Evolutionary conservation across 2,329 filamentous ascomycete species (phyloP).

Genomic region (Elsinoe arachidis): DNA sequence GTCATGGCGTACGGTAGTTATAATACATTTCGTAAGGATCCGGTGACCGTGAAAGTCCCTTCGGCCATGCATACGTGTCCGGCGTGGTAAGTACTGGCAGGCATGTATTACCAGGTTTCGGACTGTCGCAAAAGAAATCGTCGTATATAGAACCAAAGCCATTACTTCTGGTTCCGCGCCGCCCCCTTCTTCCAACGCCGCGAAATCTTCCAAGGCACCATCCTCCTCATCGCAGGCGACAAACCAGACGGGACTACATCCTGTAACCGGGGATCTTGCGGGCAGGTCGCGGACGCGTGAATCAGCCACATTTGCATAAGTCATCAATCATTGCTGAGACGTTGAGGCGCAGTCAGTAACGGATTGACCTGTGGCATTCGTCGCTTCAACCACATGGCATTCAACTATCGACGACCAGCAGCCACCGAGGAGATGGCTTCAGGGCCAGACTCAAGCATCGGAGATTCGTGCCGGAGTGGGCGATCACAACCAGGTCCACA

Average conservation of each 20-base stretch:
- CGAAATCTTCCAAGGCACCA: conserved; percentile 58
- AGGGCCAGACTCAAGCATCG: too few species aligned
- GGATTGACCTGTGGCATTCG: neutral
- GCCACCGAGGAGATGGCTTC: too few species aligned
- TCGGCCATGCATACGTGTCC: neutral
- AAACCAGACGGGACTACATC: conserved; percentile 72
- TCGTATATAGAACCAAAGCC: conserved; percentile 1
- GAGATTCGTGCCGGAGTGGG: too few species aligned
- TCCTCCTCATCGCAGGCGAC: conserved; percentile 71
- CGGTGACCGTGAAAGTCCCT: neutral
- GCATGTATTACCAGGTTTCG: neutral
- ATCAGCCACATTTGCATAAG: neutral
- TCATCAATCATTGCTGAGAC: neutral
- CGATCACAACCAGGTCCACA: too few species aligned
- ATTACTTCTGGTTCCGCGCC: conserved; percentile 72
- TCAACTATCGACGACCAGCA: too few species aligned
- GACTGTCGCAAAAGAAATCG: neutral
- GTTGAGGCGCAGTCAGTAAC: neutral
- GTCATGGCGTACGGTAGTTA: neutral
- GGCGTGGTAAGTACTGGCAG: neutral
- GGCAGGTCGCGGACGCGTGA: conserved; percentile 35
- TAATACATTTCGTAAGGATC: neutral
- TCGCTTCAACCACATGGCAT: too few species aligned
- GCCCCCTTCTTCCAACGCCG: conserved; percentile 65
- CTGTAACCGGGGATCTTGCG: conserved; percentile 82